Conservation (phyloP, 73 alveolate genomes). For the Blepharisma stoltei region DNA sequence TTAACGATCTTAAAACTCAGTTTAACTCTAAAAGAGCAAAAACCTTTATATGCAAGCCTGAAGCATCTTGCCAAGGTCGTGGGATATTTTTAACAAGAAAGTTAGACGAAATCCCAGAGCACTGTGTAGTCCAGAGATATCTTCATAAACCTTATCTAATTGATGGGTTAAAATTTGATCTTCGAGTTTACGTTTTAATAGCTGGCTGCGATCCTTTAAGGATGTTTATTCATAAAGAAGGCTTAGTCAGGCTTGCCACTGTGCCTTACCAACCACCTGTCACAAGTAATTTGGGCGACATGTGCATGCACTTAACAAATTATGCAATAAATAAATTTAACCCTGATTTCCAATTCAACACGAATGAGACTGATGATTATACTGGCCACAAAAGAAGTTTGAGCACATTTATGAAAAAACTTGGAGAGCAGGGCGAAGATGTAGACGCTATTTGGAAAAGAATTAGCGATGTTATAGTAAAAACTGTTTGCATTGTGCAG, state of each 20-base stretch:
- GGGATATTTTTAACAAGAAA: slow-evolving; percentile 71
- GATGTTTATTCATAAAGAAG: slow-evolving; percentile 83
- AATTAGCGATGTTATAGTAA: slow-evolving; percentile 38
- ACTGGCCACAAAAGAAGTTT: slow-evolving; percentile 60
- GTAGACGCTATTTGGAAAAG: background rate
- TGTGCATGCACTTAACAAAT: slow-evolving; percentile 66
- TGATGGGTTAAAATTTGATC: slow-evolving; percentile 96
- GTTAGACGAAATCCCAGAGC: slow-evolving; percentile 61
- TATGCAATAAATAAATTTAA: slow-evolving; percentile 59
- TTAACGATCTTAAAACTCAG: slow-evolving; percentile 15
- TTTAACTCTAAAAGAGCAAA: slow-evolving; percentile 22
- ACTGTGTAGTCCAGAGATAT: slow-evolving; percentile 90
- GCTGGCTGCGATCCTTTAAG: slow-evolving; percentile 76
- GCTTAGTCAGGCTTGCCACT: slow-evolving; percentile 83
- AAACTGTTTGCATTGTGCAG: slow-evolving; percentile 57
- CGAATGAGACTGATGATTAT: slow-evolving; percentile 42
- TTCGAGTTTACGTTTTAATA: slow-evolving; percentile 75
- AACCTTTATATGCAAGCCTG: slow-evolving; percentile 55
- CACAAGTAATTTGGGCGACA: slow-evolving; percentile 40
- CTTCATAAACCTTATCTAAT: slow-evolving; percentile 86
- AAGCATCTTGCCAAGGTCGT: slow-evolving; percentile 54
- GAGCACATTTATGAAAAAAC: slow-evolving; percentile 36
- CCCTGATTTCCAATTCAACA: slow-evolving; percentile 50
- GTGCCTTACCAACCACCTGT: slow-evolving; percentile 57
- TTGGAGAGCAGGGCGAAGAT: slow-evolving; percentile 9